Evolutionary conservation across 2,329 filamentous ascomycete genomes (phyloP).

Genomic region (Plectosphaerella cucumerina): DNA sequence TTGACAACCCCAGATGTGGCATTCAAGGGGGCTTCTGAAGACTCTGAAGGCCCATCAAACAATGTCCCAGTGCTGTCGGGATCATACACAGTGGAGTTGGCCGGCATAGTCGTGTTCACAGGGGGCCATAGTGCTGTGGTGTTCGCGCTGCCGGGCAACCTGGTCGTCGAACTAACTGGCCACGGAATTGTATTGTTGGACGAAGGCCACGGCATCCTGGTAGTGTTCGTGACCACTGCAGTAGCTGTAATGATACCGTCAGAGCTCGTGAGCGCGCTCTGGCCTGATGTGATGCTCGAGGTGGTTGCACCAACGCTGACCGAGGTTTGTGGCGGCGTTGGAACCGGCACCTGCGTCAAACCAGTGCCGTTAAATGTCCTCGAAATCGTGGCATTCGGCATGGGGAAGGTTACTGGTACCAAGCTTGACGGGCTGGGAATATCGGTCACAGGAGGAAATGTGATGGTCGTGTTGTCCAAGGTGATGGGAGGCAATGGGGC

Average conservation of each 20-base stretch:
- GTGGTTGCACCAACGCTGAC: too few species aligned
- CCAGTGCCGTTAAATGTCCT: background rate
- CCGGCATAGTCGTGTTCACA: background rate
- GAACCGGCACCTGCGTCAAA: background rate
- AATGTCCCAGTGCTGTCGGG: background rate
- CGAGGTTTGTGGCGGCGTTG: background rate
- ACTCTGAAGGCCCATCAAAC: background rate
- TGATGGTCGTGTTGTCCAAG: background rate
- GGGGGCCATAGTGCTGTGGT: too few species aligned
- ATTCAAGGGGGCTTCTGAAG: background rate
- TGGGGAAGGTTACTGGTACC: background rate
- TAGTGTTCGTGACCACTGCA: too few species aligned
- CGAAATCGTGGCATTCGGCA: background rate
- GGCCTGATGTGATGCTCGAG: too few species aligned
- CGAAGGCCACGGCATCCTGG: too few species aligned
- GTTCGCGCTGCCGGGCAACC: too few species aligned
- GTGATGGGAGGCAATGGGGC: background rate
- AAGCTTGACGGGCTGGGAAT: background rate
- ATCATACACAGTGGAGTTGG: background rate
- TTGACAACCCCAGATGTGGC: background rate
- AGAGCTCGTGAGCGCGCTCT: too few species aligned
- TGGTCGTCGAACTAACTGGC: too few species aligned
- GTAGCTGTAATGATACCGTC: too few species aligned
- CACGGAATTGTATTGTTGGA: too few species aligned
- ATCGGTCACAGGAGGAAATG: background rate